Evolutionary conservation across 129 eudicot genomes (phyloP).

Genomic region (Logfia minima): DNA sequence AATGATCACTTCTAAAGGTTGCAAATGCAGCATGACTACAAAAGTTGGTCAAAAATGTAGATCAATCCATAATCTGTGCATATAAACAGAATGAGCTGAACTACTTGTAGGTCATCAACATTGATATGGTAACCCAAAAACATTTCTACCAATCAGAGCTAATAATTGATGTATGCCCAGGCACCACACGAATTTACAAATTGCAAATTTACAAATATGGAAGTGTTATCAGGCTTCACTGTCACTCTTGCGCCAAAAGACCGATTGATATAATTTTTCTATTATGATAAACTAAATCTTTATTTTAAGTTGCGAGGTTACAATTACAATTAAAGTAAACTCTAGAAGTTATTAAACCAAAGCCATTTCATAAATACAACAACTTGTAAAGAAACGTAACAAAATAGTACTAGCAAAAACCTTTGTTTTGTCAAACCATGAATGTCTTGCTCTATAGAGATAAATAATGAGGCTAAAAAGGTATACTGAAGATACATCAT

Average conservation of each 20-base stretch:
- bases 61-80: not conserved
- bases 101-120: not conserved
- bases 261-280: not conserved
- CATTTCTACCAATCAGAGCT: not conserved
- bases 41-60: too few relatives aligned
- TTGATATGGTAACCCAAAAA: not conserved
- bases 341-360: too few relatives aligned
- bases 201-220: not conserved
- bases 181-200: not conserved
- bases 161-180: not conserved
- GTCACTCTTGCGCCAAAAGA: not conserved
- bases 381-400: not conserved
- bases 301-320: too few relatives aligned
- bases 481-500: constrained; percentile 29
- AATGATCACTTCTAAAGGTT: too few relatives aligned
- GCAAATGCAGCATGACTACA: too few relatives aligned
- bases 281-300: too few relatives aligned
- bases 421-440: constrained; percentile 22
- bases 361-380: not conserved
- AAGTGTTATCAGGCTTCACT: not conserved
- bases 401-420: not conserved
- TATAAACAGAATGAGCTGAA: not conserved
- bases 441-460: constrained; percentile 17
- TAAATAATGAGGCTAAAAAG: constrained; percentile 5
- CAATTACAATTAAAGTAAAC: too few relatives aligned